A percentile compares a stretch with the other conserved stretches of the same genome.
Conservation (phyloP, 192 early-diverging fungal genomes). For the Mortierella hygrophila region DNA sequence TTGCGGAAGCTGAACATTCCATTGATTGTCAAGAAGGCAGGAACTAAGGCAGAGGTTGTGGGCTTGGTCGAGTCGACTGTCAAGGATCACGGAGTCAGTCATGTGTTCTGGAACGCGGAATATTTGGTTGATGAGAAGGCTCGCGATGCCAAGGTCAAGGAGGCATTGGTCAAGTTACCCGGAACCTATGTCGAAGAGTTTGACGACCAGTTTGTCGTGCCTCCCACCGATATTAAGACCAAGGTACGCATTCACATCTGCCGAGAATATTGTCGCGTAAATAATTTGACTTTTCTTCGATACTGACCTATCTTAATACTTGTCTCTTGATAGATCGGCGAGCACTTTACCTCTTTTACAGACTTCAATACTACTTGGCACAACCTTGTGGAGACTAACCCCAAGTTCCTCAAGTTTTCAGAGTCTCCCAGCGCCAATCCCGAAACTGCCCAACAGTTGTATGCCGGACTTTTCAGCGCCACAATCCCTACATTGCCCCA, state of each 20-base stretch:
- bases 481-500: constrained; percentile 1
- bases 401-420: constrained; percentile 5
- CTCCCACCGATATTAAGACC: constrained; percentile 61
- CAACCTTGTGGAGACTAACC: constrained; percentile 45
- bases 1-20: constrained; percentile 59
- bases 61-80: constrained; percentile 47
- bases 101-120: constrained; percentile 69
- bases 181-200: constrained; percentile 35
- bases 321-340: constrained; percentile 18
- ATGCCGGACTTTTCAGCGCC: constrained; percentile 29
- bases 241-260: constrained; percentile 45
- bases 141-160: constrained; percentile 54
- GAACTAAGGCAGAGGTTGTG: constrained; percentile 34
- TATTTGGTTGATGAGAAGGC: constrained; percentile 66
- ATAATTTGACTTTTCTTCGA: not conserved
- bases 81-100: constrained; percentile 36
- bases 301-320: not conserved
- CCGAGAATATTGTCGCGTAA: constrained; percentile 9
- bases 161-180: constrained; percentile 16
- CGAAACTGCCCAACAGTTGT: constrained; percentile 27
- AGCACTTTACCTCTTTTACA: constrained; percentile 57
- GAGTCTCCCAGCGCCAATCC: constrained; percentile 28
- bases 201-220: constrained; percentile 72
- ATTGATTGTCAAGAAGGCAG: constrained; percentile 60
- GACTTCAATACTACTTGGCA: constrained; percentile 63